phyloP scores from a whole-genome alignment of 2,329 filamentous ascomycete species.

The Arthroderma uncinatum region DNA sequence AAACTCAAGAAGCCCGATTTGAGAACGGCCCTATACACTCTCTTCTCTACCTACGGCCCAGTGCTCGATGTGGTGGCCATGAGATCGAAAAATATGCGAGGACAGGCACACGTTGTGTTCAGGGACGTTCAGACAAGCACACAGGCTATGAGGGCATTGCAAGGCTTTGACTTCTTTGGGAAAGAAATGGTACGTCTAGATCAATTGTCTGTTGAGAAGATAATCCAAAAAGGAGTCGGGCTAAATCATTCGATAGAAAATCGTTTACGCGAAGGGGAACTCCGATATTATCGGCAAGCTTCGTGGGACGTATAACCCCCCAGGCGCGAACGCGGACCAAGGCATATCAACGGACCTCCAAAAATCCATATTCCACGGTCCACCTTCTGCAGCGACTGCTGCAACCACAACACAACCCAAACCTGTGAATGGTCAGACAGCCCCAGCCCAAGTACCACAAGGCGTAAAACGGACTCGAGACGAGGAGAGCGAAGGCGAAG shows the following conservation, averaged over 20 bases:
- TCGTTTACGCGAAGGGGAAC: conserved; percentile 80
- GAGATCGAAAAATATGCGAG: conserved; percentile 85
- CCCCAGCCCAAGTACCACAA: conserved; percentile 45
- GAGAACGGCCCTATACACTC: conserved; percentile 74
- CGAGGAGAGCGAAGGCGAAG: conserved; percentile 45
- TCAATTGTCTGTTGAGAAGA: conserved; percentile 1
- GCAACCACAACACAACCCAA: conserved; percentile 40
- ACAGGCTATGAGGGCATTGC: conserved; percentile 79
- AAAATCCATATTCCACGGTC: conserved; percentile 67
- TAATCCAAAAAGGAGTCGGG: neutral
- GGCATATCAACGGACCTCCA: conserved; percentile 62
- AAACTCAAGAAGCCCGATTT: conserved; percentile 86
- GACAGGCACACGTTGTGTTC: conserved; percentile 88
- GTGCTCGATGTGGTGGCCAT: conserved; percentile 85
- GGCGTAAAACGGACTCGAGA: conserved; percentile 59
- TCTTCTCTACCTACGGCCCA: conserved; percentile 87
- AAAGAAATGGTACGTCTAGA: conserved; percentile 60
- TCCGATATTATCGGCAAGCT: conserved; percentile 83
- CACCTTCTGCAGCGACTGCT: conserved; percentile 31
- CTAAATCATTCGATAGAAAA: conserved; percentile 50
- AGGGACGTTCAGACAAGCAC: conserved; percentile 83
- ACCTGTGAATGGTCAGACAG: conserved; percentile 25
- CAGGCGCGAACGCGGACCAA: conserved; percentile 37
- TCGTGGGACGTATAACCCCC: conserved; percentile 73
- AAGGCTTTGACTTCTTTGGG: conserved; percentile 78